phyloP scores from a whole-genome alignment of 2,329 filamentous ascomycete species.

The Nigrospora sphaerica region DNA sequence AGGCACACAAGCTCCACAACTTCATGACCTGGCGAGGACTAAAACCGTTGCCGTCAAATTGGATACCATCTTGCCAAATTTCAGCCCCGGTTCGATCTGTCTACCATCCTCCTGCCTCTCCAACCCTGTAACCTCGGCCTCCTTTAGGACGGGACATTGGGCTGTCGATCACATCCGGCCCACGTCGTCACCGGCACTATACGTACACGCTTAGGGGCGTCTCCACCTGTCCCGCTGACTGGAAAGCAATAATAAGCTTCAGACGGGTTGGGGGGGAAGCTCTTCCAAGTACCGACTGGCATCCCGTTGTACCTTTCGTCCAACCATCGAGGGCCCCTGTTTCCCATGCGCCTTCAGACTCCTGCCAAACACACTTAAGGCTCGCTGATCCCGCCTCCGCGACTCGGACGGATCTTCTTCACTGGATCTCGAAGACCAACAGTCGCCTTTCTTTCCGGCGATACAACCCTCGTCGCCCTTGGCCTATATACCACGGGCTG shows the following conservation, averaged over 20 bases:
- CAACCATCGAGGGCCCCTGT: constrained; percentile 25
- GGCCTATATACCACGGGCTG: no score
- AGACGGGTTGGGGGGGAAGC: constrained; percentile 25
- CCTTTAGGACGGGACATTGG: constrained; percentile 42
- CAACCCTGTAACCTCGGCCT: constrained; percentile 37
- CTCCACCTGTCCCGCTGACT: constrained; percentile 36
- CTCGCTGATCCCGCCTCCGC: constrained; percentile 48
- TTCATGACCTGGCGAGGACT: constrained; percentile 23
- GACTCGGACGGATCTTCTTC: constrained; percentile 28
- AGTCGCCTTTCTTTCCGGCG: constrained; percentile 24
- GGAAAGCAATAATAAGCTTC: constrained; percentile 36
- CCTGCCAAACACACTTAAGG: constrained; percentile 46
- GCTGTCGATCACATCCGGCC: constrained; percentile 46
- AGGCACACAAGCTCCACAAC: constrained; percentile 26
- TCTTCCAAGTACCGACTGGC: constrained; percentile 30
- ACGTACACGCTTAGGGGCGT: constrained; percentile 19
- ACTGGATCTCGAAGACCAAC: constrained; percentile 23
- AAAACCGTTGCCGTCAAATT: constrained; percentile 27
- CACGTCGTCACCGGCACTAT: constrained; percentile 39
- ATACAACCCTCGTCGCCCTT: constrained; percentile 34
- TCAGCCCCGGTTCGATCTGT: constrained; percentile 20
- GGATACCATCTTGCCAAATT: constrained; percentile 23
- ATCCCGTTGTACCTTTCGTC: constrained; percentile 26
- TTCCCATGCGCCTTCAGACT: constrained; percentile 27
- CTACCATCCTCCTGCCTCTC: constrained; percentile 22